A percentile compares a stretch with the other conserved stretches of the same genome.
phyloP scores from a whole-genome alignment of 352 stramenopile species.

The Thraustochytrium aureum region DNA sequence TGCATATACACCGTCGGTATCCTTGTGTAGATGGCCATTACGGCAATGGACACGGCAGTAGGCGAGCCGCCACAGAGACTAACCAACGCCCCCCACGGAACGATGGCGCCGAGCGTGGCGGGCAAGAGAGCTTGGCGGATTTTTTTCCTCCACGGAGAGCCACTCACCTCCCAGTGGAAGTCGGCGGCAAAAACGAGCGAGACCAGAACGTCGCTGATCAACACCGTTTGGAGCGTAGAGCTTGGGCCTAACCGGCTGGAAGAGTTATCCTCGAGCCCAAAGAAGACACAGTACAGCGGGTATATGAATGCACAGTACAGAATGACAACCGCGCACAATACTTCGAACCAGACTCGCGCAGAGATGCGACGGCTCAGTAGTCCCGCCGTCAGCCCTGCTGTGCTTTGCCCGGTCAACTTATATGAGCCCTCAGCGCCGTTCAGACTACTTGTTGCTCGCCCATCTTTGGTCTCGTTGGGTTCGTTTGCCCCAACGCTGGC shows the following conservation, averaged over 20 bases:
- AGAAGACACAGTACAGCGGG: background rate
- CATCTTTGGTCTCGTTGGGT: background rate
- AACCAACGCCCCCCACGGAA: background rate
- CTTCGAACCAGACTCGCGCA: background rate
- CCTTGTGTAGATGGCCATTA: background rate
- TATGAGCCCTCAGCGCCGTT: background rate
- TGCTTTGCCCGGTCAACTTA: background rate
- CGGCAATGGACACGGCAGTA: background rate
- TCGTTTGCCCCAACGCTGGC: background rate
- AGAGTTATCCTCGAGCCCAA: too few species aligned
- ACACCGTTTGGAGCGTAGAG: background rate
- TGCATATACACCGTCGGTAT: background rate
- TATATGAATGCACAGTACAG: background rate
- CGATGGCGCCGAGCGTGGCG: background rate
- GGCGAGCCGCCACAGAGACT: background rate
- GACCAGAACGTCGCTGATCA: background rate
- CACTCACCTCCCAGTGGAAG: background rate
- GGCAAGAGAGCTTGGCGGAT: background rate
- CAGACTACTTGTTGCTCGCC: too few species aligned
- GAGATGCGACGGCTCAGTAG: background rate
- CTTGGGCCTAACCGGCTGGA: too few species aligned
- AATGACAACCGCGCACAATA: background rate
- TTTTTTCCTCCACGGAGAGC: background rate
- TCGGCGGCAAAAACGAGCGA: background rate
- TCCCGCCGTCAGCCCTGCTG: background rate